These are phyloP conservation scores for Rhizopogon sp. DNA, from an alignment of 768 basidiomycete genomes.

Conservation along the genomic window DNA sequence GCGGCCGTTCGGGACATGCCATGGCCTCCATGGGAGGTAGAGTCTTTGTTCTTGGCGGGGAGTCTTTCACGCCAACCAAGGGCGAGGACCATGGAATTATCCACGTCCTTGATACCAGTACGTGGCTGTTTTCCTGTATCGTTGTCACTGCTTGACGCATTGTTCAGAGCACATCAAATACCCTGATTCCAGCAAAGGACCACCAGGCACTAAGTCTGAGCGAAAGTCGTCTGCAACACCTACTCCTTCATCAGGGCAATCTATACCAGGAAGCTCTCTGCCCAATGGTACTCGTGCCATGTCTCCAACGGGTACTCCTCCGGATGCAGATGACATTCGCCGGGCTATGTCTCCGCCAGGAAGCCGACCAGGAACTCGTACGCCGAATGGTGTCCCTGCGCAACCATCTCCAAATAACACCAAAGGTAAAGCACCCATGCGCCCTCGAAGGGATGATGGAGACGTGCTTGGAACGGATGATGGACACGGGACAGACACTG, in stretches of 20 bases:
- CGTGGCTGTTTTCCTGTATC: constrained; percentile 26
- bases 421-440: constrained; percentile 48
- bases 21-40: constrained; percentile 90
- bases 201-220: constrained; percentile 21
- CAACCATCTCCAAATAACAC: constrained; percentile 22
- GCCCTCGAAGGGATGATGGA: constrained; percentile 42
- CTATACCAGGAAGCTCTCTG: constrained; percentile 21
- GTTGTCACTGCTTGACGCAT: constrained; percentile 3
- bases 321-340: constrained; percentile 53
- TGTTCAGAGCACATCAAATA: constrained; percentile 86
- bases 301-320: constrained; percentile 50
- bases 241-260: constrained; percentile 26
- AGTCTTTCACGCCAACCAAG: constrained; percentile 71
- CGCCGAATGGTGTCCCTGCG: constrained; percentile 25
- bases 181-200: constrained; percentile 55
- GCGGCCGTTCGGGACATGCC: constrained; percentile 92
- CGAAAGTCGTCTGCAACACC: constrained; percentile 45
- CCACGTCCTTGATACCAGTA: constrained; percentile 95
- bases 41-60: constrained; percentile 93
- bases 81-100: constrained; percentile 77
- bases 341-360: constrained; percentile 64
- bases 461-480: constrained; percentile 42
- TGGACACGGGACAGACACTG: constrained; percentile 43
- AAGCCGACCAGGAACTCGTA: constrained; percentile 34
- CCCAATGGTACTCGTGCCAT: constrained; percentile 49